Evolutionary conservation across 305 asterid genomes (phyloP).

Genomic region (Andrographis paniculata): DNA sequence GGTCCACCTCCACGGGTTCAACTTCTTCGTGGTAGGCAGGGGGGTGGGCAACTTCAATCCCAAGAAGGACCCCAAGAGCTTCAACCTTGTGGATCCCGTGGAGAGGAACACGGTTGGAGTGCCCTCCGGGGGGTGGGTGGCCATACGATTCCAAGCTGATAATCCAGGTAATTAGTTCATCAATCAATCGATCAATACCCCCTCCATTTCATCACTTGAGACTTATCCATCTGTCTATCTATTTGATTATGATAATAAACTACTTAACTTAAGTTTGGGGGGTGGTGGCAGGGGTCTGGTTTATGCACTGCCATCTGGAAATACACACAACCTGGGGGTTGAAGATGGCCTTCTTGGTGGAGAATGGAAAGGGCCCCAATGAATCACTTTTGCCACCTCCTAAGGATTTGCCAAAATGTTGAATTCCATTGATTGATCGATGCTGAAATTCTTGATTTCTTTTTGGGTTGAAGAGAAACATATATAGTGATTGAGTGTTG

Average conservation of each 20-base stretch:
- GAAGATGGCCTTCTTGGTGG: slow-evolving; percentile 83
- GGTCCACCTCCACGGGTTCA: slow-evolving; percentile 78
- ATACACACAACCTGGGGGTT: slow-evolving; percentile 87
- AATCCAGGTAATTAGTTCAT: slow-evolving; percentile 62
- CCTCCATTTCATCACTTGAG: too few species aligned
- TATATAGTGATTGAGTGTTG: too few species aligned
- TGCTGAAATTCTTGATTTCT: too few species aligned
- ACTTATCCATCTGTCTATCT: too few species aligned
- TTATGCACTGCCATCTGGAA: slow-evolving; percentile 77
- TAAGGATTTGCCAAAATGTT: slow-evolving; percentile 69
- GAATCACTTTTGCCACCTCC: slow-evolving; percentile 75
- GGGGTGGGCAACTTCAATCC: slow-evolving; percentile 71
- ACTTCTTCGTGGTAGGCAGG: slow-evolving; percentile 62
- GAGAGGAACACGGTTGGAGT: slow-evolving; percentile 80
- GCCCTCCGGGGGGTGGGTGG: slow-evolving; percentile 91
- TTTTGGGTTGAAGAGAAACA: too few species aligned
- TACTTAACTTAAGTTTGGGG: too few species aligned
- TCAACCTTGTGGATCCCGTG: slow-evolving; percentile 75
- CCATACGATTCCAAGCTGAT: slow-evolving; percentile 70
- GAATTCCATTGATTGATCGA: too few species aligned
- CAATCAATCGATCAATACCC: too few species aligned
- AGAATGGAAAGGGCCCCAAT: slow-evolving; percentile 62
- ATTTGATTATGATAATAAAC: too few species aligned
- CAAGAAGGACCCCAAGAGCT: slow-evolving; percentile 41
- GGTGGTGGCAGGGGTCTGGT: slow-evolving; percentile 62